Evolutionary conservation across 768 basidiomycete genomes (phyloP).

Genomic region (Suillus luteus): DNA sequence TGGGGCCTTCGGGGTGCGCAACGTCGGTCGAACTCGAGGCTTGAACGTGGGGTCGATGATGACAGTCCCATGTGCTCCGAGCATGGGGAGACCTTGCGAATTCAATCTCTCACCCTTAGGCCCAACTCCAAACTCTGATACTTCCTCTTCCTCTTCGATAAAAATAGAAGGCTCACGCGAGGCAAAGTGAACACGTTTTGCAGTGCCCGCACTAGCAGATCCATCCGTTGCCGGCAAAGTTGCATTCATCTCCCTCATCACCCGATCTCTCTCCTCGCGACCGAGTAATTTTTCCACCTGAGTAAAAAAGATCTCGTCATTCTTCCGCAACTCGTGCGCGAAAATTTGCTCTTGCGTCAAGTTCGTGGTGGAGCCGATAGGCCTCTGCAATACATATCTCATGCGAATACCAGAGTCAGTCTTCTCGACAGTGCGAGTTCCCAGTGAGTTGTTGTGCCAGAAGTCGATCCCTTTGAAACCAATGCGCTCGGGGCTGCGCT

Average conservation of each 20-base stretch:
- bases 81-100: conserved; percentile 19
- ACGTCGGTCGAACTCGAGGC: conserved; percentile 2
- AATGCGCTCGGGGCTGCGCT: conserved; percentile 30
- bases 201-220: conserved; percentile 5
- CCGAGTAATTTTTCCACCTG: conserved; percentile 25
- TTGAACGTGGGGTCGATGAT: conserved; percentile 13
- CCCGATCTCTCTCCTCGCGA: conserved; percentile 11
- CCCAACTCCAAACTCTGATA: conserved; percentile 16
- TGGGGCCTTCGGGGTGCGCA: background rate
- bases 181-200: conserved; percentile 13
- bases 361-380: conserved; percentile 25
- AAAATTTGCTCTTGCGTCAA: conserved; percentile 13
- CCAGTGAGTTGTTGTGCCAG: conserved; percentile 18
- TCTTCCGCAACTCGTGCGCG: conserved; percentile 4
- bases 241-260: conserved; percentile 14
- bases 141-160: conserved; percentile 14
- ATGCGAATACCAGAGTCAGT: background rate
- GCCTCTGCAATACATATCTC: conserved; percentile 25
- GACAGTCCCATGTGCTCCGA: conserved; percentile 22
- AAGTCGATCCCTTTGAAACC: conserved; percentile 31
- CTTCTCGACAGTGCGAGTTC: conserved; percentile 16
- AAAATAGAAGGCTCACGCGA: conserved; percentile 15
- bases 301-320: conserved; percentile 21
- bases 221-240: conserved; percentile 18
- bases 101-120: conserved; percentile 25